Base-by-base conservation (phyloP, 306 rosid genomes). In the Dicorynia guianensis region DNA sequence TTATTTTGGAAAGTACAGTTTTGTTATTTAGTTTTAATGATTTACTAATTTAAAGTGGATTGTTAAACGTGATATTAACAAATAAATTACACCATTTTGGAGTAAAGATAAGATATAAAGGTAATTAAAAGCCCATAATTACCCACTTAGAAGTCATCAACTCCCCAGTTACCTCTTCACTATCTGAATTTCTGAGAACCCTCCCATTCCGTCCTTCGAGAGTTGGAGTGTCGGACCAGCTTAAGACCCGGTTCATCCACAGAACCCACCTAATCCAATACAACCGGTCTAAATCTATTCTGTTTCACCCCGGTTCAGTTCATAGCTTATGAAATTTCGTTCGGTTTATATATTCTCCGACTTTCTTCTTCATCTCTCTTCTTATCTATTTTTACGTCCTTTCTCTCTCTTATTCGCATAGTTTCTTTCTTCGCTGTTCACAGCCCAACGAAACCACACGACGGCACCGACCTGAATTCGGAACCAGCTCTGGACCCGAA, bases 381-480 rank as follows among this genome's bases (percentile, higher is more conserved):
- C 88, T 86, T 65, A 69, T 77, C 84, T 83, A 79, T 79, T 88
- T 78, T 69, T 42, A 49, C 47, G 18, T 65, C 56, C 76, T 79
- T 69, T 80, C 80, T 86, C 85, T 72, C 81, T 80, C 85, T 77
- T 74, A 49, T 3, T 44, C 56, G 38, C 33, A 53, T 68, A 69
- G 53, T 68, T 62, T 25, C 30, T 25, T 44, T 72, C 62, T 58
- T 63, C 66, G 72, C 80, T 59, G 79, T 74, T 43, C 39, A 73
- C 69, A 69, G 53, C 76, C 67, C 79, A 59, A 65, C 67, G 72
- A 75, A 75, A 79, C 77, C 59, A 79, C 77, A 76, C 88, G 82
- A 84, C 72, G 67, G 75, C 76, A 76, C 63, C 80, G 80, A 81
- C 83, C 86, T 80, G 87, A 82, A 66, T 80, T 80, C n/a, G 60